Evolutionary conservation across 2,329 filamentous ascomycete genomes (phyloP), one percentile per base, ranked within the genome.

Genomic region (Ascochyta fabae): DNA sequence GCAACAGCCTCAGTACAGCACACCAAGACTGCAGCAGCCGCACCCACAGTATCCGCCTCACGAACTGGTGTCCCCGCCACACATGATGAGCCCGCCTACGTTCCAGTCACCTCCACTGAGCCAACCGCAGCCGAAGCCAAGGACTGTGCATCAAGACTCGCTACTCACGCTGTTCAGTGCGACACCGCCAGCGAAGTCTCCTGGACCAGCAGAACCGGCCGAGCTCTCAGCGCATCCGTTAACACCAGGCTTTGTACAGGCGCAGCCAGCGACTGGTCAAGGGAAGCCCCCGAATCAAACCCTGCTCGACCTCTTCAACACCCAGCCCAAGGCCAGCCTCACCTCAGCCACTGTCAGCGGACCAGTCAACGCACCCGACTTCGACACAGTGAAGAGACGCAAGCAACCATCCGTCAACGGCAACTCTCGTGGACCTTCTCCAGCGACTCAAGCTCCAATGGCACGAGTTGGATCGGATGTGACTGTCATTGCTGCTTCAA

Each of bases 181-280:
- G 4, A 68, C 67, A 10, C 68, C 71, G 1, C 61, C 59, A 24
- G 56, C 61, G 19, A 68, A 62, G 50, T 39, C 60, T 13, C 58
- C 60, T n/a, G 66, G 68, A 40, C 61, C 59, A 40, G 60, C 61
- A 10, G 73, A 65, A n/a, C 78, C 77, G 33, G 79, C 71, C 8
- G 81, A 83, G 59, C 62, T 83, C 16, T 77, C 79, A 34, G 80
- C 76, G 16, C 75, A 78, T 16, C 74, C 78, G n/a, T 72, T 69
- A 2, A 77, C 74, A 4, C 75, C 77, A 13, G 71, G 72, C 6
- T 59, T 68, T 38, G 39, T 57, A 2, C 62, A 64, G 19, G 61
- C 64, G 13, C 65, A 65, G 15, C 67, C 67, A 40, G 58, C 54
- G 26, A 58, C 64, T 1, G 48, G 58, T 16, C 56, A 65, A 34